phyloP scores from a whole-genome alignment of 345 rosid species.

The Balakata baccata region DNA sequence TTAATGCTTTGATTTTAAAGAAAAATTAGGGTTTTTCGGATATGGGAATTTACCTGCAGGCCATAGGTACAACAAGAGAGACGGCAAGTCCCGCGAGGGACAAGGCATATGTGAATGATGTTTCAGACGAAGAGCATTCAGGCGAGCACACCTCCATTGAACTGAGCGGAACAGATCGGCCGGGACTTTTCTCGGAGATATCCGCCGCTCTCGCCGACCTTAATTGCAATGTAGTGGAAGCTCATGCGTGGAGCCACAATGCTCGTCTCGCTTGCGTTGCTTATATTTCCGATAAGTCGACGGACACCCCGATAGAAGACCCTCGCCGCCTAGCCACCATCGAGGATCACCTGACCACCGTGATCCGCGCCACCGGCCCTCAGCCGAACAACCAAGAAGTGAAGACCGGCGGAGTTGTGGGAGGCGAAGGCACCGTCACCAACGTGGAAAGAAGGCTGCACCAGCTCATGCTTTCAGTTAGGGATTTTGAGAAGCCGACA shows the following conservation, averaged over 20 bases:
- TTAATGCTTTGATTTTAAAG: too few relatives aligned
- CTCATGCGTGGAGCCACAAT: conserved; percentile 85
- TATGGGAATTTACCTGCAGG: conserved; percentile 28
- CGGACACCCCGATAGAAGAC: conserved; percentile 51
- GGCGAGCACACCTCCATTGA: conserved; percentile 63
- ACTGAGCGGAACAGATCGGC: conserved; percentile 60
- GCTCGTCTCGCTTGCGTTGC: conserved; percentile 62
- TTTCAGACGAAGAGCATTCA: conserved; percentile 17
- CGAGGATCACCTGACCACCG: conserved; percentile 56
- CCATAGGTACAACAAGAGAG: conserved; percentile 53
- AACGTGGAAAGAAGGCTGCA: conserved; percentile 67
- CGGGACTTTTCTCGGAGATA: conserved; percentile 77
- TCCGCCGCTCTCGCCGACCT: conserved; percentile 59
- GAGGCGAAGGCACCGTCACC: conserved; percentile 40
- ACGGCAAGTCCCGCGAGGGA: conserved; percentile 25
- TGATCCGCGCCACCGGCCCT: conserved; percentile 43
- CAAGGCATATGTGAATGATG: conserved; percentile 21
- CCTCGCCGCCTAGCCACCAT: conserved; percentile 56
- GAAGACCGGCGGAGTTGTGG: conserved; percentile 36
- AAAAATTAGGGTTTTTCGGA: too few relatives aligned
- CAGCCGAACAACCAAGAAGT: conserved; percentile 38
- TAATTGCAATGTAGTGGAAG: conserved; percentile 60
- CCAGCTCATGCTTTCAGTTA: conserved; percentile 58
- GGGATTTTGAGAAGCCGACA: conserved; percentile 52
- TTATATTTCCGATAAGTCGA: conserved; percentile 51